Base-by-base conservation (phyloP, 2,329 filamentous ascomycete genomes). In the Didymellaceae sp. region DNA sequence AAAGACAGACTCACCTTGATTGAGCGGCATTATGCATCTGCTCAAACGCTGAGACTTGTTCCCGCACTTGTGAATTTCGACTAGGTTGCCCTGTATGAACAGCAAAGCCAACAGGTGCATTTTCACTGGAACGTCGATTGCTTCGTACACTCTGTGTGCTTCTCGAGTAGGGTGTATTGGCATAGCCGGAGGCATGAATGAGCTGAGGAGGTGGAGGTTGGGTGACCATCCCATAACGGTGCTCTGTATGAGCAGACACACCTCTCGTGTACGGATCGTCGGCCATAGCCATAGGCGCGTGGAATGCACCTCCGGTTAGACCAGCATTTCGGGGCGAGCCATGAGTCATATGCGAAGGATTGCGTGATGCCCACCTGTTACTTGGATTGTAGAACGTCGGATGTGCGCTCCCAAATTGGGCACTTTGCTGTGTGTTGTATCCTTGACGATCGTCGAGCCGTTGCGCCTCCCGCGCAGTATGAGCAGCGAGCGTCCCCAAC, bases 111-210 rank as follows among this genome's bases (percentile, higher is more conserved):
- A 54, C 57, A 5, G 55, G 59, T 1, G 43, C 52, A 35, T 67
- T 65, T 26, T 68, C 66, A 34, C 63, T 65, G 5, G 60, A 66
- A 8, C 57, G 53, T 39, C 65, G 63, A 5, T 30, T 39, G 11
- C 42, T 33, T 34, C 61, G 45, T 18, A 28, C 31, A 18, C 16
- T 32, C 17, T 50, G 44, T 4, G 21, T 33, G 17, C 18, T 46
- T 40, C 58, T 55, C 30, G 38, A 26, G 7, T 42, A 28, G 11
- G 43, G n/a, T 9, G 45, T 40, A 9, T 13, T n/a, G 13, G 24
- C 8, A 24, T 30, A 18, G n/a, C 11, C 14, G 21, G 38, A 2
- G 20, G 14, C 13, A 35, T 37, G 30, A 22, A 18, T 21, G 46
- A 25, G 21, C 32, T 37, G 48, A 2, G 32, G n/a, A 9, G 24